Evolutionary conservation across 257 asterid species (phyloP), one percentile per base, ranked within the genome.

Genomic region (Solanum chilense): DNA sequence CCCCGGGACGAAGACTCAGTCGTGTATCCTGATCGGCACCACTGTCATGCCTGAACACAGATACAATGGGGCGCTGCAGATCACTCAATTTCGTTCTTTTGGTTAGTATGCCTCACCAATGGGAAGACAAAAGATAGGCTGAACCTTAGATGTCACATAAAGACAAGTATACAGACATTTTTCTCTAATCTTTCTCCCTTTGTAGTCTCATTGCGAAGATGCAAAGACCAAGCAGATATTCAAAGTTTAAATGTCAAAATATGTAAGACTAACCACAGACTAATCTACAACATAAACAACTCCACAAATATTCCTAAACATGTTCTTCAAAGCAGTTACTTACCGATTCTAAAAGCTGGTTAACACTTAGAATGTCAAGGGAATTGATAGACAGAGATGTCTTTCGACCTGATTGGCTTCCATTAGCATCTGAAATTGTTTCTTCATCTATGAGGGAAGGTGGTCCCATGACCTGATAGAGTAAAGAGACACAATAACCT

Each of bases 271-370:
- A 47, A 49, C 85, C 69, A 49, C 29, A 10, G 69, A 31, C 69
- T 81, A 47, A 49, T 81, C 68, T 49, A 81, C 31, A 29, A 29
- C 45, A 81, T 29, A 47, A 49, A 49, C 84, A 78, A 45, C 66
- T 45, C 23, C 58, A 44, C 47, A 33, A 42, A 69, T 29, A 82
- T 45, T 58, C 31, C 86, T 35, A 70, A 85, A 37, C 37, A 56
- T 68, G 60, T 41, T 44, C 21, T 64, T 23, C 56, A 76, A 86
- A 64, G 42, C 70, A 86, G 69, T 86, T 44, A 86, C 92, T 92
- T 82, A 90, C 94, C 58, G 93, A 92, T 68, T 92, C 94, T 88
- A 92, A 82, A 87, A 92, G 94, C 88, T 92, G 94, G 90, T 89
- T 92, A 76, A 90, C 93, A 84, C 90, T 88, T 70, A 92, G 83